Evolutionary conservation across 208 protist species (phyloP).

Genomic region (Porcisia hertigi): DNA sequence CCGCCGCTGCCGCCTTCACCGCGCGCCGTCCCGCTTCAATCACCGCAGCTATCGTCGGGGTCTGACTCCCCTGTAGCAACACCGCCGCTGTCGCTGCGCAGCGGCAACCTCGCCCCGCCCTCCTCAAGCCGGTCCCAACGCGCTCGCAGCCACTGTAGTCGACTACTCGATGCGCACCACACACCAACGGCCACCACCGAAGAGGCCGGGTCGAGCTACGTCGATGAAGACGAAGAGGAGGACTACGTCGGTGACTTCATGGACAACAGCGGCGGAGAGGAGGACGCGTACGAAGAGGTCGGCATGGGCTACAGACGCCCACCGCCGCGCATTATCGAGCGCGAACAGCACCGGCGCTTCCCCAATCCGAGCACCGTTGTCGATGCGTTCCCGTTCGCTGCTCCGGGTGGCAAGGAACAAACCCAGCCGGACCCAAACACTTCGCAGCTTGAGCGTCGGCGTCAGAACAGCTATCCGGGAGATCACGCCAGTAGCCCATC

Average conservation of each 20-base stretch:
- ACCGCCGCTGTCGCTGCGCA: constrained; percentile 22
- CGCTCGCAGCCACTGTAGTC: constrained; percentile 29
- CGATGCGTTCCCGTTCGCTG: constrained; percentile 10
- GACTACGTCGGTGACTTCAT: constrained; percentile 31
- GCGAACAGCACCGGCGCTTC: constrained; percentile 73
- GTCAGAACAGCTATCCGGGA: constrained; percentile 14
- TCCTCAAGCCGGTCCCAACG: constrained; percentile 42
- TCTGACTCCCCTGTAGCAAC: constrained; percentile 31
- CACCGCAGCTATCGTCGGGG: constrained; percentile 31
- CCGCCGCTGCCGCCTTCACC: constrained; percentile 18
- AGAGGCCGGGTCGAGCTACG: constrained; percentile 66
- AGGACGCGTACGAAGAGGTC: constrained; percentile 25
- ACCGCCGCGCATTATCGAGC: constrained; percentile 85
- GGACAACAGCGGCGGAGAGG: constrained; percentile 17
- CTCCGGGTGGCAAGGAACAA: neutral
- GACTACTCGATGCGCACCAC: constrained; percentile 23
- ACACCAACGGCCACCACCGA: constrained; percentile 81
- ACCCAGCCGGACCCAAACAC: neutral
- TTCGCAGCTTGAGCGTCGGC: constrained; percentile 11
- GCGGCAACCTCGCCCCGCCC: constrained; percentile 20
- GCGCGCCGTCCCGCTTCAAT: constrained; percentile 22
- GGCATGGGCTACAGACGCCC: constrained; percentile 19
- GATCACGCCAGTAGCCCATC: neutral
- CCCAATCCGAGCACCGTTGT: constrained; percentile 14
- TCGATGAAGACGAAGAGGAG: constrained; percentile 25